Percentiles rank a stretch among this genome's conserved stretches.
phyloP scores from a whole-genome alignment of 1,284 basidiomycete species.

The Trametes sp. region DNA sequence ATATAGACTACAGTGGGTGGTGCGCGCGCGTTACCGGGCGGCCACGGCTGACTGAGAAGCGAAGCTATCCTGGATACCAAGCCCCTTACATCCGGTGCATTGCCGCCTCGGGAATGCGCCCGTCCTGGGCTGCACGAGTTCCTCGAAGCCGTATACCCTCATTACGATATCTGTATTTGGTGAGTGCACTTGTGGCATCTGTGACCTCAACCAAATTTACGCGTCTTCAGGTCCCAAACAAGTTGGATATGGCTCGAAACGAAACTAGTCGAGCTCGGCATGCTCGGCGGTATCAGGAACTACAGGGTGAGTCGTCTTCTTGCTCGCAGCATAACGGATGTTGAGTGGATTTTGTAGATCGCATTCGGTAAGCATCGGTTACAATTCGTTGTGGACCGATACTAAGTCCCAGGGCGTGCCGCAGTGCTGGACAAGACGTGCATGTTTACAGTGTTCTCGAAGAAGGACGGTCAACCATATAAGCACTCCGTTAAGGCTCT shows the following conservation, averaged over 20 bases:
- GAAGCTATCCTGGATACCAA: conserved; percentile 84
- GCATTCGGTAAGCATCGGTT: conserved; percentile 55
- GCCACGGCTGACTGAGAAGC: neutral
- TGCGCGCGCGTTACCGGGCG: neutral
- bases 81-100: conserved; percentile 76
- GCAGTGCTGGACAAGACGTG: conserved; percentile 83
- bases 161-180: conserved; percentile 91
- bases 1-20: conserved; percentile 85
- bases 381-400: neutral
- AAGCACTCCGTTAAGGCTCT: conserved; percentile 86
- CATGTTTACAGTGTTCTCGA: conserved; percentile 90
- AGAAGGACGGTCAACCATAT: conserved; percentile 76
- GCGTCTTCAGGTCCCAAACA: conserved; percentile 73
- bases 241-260: conserved; percentile 93
- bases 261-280: conserved; percentile 88
- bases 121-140: conserved; percentile 88
- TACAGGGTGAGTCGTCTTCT: conserved; percentile 64
- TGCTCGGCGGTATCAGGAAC: conserved; percentile 72
- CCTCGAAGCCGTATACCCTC: conserved; percentile 76
- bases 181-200: conserved; percentile 37
- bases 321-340: conserved; percentile 7
- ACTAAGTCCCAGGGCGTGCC: neutral
- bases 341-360: conserved; percentile 47
- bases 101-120: conserved; percentile 83
- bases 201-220: neutral